A percentile compares a stretch with the other conserved stretches of the same genome.
Evolutionary conservation across 2,329 filamentous ascomycete genomes (phyloP).

Genomic region (Penicillium concentricum): DNA sequence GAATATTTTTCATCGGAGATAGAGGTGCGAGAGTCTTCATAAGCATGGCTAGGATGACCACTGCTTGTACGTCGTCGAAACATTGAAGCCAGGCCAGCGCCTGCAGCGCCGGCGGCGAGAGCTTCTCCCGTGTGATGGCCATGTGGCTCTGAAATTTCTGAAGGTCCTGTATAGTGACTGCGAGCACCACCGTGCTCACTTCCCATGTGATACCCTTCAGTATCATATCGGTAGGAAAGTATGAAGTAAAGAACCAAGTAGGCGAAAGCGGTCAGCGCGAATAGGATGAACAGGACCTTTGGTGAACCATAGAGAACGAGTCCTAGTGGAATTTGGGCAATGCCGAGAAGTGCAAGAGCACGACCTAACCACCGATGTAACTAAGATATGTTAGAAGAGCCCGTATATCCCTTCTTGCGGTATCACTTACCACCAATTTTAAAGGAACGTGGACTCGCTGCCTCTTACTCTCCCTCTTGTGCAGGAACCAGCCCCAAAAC

Average conservation of each 20-base stretch:
- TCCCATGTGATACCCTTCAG: conserved; percentile 47
- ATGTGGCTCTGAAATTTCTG: conserved; percentile 49
- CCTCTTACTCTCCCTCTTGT: conserved; percentile 53
- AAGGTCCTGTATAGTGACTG: conserved; percentile 55
- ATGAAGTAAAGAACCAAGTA: conserved; percentile 76
- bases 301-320: conserved; percentile 92
- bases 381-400: conserved; percentile 50
- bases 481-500: conserved; percentile 58
- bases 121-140: conserved; percentile 52
- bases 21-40: conserved; percentile 54
- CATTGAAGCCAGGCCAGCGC: conserved; percentile 58
- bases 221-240: conserved; percentile 67
- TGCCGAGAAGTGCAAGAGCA: conserved; percentile 72
- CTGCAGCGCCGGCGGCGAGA: conserved; percentile 49
- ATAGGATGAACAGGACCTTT: conserved; percentile 79
- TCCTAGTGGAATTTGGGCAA: conserved; percentile 84
- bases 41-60: conserved; percentile 43
- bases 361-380: conserved; percentile 88
- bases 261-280: conserved; percentile 71
- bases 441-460: conserved; percentile 56
- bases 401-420: not conserved
- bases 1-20: conserved; percentile 67
- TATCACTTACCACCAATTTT: conserved; percentile 52
- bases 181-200: conserved; percentile 60
- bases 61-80: conserved; percentile 42